phyloP scores from a whole-genome alignment of 2,329 filamentous ascomycete species.

The Xylariaceae sp. region DNA sequence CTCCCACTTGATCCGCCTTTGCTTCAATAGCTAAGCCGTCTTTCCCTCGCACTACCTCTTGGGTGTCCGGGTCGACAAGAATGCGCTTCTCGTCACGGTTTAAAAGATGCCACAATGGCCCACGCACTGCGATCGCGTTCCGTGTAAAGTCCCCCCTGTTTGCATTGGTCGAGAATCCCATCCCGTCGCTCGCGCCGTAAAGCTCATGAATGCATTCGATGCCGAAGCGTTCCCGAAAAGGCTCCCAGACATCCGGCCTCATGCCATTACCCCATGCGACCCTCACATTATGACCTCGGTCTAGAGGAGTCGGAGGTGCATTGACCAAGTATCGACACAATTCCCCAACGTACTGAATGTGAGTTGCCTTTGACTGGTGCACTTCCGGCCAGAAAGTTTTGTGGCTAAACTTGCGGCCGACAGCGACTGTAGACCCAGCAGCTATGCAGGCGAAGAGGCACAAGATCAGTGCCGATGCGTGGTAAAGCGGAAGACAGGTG shows the following conservation, averaged over 20 bases:
- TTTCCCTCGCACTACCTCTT: conserved; percentile 60
- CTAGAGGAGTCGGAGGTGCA: conserved; percentile 56
- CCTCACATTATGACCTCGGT: conserved; percentile 53
- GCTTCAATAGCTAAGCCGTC: conserved; percentile 63
- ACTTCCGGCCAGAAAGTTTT: conserved; percentile 69
- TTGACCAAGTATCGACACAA: conserved; percentile 70
- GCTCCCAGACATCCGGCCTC: conserved; percentile 63
- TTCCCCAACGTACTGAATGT: conserved; percentile 74
- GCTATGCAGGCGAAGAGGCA: conserved; percentile 48
- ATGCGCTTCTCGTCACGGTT: conserved; percentile 61
- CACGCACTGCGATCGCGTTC: conserved; percentile 65
- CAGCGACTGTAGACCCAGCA: conserved; percentile 50
- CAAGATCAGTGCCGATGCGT: conserved; percentile 64
- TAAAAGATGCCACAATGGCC: conserved; percentile 51
- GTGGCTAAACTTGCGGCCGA: conserved; percentile 64
- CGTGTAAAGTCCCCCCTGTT: conserved; percentile 58
- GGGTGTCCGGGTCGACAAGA: conserved; percentile 64
- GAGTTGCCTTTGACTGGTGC: conserved; percentile 59
- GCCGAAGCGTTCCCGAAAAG: conserved; percentile 60
- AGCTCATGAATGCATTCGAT: conserved; percentile 64
- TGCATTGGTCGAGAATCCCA: conserved; percentile 55
- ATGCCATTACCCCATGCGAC: conserved; percentile 64
- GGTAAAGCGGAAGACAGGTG: conserved; percentile 71
- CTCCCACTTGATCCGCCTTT: conserved; percentile 60
- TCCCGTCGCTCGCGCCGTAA: conserved; percentile 71